These are phyloP conservation scores for Phtheirospermum japonicum DNA, from an alignment of 257 asterid species.

Conservation along the genomic window DNA sequence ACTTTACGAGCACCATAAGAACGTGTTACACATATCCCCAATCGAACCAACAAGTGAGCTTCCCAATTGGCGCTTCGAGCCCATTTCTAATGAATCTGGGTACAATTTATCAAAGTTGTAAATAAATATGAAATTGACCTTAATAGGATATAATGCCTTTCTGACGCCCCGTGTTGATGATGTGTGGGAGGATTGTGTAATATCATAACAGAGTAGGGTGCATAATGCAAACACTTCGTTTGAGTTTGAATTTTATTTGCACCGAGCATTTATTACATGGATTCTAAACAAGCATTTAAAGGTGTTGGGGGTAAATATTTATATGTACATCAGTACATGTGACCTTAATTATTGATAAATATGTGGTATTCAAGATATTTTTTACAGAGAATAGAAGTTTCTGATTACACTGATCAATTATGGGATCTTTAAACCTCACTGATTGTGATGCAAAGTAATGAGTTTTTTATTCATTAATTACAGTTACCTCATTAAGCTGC, in stretches of 20 bases:
- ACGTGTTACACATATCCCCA: constrained; percentile 43
- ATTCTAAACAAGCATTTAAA: constrained; percentile 8
- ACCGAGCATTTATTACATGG: constrained; percentile 3
- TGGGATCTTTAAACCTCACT: constrained; percentile 30
- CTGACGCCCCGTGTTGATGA: not conserved
- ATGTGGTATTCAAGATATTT: not conserved
- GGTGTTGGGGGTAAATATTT: not conserved
- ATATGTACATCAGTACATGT: constrained; percentile 11
- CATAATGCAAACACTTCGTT: not conserved
- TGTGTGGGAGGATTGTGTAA: not conserved
- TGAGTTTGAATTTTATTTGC: not conserved
- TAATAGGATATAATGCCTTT: no score
- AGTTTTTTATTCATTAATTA: not conserved
- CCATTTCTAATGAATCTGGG: constrained; percentile 30
- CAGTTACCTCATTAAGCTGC: constrained; percentile 5
- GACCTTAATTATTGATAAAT: no score
- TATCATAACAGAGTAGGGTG: constrained; percentile 1
- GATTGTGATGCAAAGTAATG: constrained; percentile 29
- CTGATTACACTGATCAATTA: constrained; percentile 28
- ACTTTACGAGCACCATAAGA: constrained; percentile 46
- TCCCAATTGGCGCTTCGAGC: constrained; percentile 52
- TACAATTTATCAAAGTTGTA: constrained; percentile 32
- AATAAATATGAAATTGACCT: not conserved
- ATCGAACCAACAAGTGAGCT: constrained; percentile 28
- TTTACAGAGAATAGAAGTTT: constrained; percentile 36